Conservation (phyloP, 495 filamentous ascomycete species). For the Aspergillus conjunctus region DNA sequence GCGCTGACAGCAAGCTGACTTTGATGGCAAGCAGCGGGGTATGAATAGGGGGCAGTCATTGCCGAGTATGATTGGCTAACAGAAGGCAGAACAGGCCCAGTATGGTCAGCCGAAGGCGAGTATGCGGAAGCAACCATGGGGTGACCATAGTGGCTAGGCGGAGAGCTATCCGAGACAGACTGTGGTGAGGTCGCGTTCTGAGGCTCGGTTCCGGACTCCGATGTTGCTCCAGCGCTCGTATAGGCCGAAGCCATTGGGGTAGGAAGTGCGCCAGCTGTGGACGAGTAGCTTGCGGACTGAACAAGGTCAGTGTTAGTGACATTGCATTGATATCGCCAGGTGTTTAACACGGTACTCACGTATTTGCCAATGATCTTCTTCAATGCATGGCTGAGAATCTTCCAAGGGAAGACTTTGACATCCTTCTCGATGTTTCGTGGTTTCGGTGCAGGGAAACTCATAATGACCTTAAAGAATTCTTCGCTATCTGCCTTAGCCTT, state of each 20-base stretch:
- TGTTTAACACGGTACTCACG: slow-evolving; percentile 52
- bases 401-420: slow-evolving; percentile 97
- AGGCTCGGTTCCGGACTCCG: slow-evolving; percentile 46
- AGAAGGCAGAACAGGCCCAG: slow-evolving; percentile 34
- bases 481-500: slow-evolving; percentile 90
- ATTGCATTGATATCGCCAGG: neutral
- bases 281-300: slow-evolving; percentile 56
- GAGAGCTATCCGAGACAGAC: slow-evolving; percentile 44
- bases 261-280: slow-evolving; percentile 48
- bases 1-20: slow-evolving; percentile 29
- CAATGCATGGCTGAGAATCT: slow-evolving; percentile 73
- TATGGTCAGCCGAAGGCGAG: slow-evolving; percentile 30
- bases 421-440: slow-evolving; percentile 98
- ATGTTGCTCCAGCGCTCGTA: slow-evolving; percentile 41
- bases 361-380: slow-evolving; percentile 99
- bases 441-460: slow-evolving; percentile 94
- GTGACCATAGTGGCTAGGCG: slow-evolving; percentile 36
- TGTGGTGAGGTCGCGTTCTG: slow-evolving; percentile 47
- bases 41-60: slow-evolving; percentile 36
- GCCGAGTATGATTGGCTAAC: slow-evolving; percentile 38
- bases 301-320: slow-evolving; percentile 17
- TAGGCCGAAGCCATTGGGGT: slow-evolving; percentile 44
- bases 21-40: slow-evolving; percentile 41
- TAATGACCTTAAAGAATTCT: slow-evolving; percentile 97
- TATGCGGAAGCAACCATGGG: slow-evolving; percentile 33